These are phyloP conservation scores for Fusarium robinianum DNA, from an alignment of 2,329 filamentous ascomycete genomes.

Conservation along the genomic window DNA sequence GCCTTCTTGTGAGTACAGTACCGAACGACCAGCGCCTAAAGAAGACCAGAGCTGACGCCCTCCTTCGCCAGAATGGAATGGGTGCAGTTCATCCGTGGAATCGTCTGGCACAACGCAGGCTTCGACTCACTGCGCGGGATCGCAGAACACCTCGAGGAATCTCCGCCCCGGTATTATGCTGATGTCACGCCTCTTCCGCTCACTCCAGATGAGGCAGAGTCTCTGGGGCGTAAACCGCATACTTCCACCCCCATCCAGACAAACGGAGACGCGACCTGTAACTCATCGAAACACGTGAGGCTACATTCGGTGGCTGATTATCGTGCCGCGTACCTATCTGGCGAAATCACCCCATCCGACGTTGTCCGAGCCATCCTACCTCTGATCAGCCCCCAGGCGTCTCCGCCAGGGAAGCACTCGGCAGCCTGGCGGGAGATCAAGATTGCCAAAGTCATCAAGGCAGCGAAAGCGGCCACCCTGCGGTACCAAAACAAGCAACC, in stretches of 20 bases:
- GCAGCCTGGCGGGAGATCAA: slow-evolving; percentile 52
- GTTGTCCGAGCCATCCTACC: slow-evolving; percentile 52
- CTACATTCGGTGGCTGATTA: slow-evolving; percentile 51
- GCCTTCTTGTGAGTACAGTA: slow-evolving; percentile 21
- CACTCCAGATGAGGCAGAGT: slow-evolving; percentile 50
- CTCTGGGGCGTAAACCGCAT: slow-evolving; percentile 8
- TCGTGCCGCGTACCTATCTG: slow-evolving; percentile 49
- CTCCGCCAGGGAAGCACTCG: slow-evolving; percentile 46
- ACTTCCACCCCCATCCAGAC: slow-evolving; percentile 2
- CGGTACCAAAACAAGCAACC: slow-evolving; percentile 59
- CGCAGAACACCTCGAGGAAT: slow-evolving; percentile 55
- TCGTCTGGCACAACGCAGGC: slow-evolving; percentile 63
- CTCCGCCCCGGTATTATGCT: slow-evolving; percentile 52
- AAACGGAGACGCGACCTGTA: not conserved
- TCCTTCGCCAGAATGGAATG: slow-evolving; percentile 30
- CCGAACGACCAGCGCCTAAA: not conserved
- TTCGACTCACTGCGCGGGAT: slow-evolving; percentile 62
- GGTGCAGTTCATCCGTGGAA: slow-evolving; percentile 30
- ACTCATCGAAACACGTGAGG: slow-evolving; percentile 44
- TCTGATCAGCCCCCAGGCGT: slow-evolving; percentile 48
- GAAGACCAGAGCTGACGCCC: too few species aligned
- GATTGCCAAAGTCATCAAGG: slow-evolving; percentile 46
- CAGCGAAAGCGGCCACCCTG: slow-evolving; percentile 50
- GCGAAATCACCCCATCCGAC: slow-evolving; percentile 51
- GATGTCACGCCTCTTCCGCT: slow-evolving; percentile 48